These are phyloP conservation scores for Chrysanthemum seticuspe DNA, from an alignment of 129 eudicot species.

Conservation along the genomic window DNA sequence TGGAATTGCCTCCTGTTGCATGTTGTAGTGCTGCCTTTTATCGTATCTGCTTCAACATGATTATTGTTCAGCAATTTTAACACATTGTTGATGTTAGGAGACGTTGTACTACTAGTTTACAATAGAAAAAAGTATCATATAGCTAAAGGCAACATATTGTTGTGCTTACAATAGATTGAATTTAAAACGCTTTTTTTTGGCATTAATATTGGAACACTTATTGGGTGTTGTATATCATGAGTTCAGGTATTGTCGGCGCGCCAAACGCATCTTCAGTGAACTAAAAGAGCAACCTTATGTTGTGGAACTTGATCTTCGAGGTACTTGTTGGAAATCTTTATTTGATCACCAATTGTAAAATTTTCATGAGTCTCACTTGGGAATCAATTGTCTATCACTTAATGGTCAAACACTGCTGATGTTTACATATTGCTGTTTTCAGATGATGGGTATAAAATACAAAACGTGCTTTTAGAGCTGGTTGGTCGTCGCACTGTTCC, in stretches of 20 bases:
- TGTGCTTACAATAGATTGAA: background rate
- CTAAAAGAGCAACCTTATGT: constrained; percentile 76
- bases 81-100: background rate
- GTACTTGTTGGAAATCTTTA: constrained; percentile 28
- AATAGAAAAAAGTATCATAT: too few relatives aligned
- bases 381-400: background rate
- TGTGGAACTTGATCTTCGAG: constrained; percentile 98
- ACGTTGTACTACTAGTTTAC: background rate
- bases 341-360: background rate
- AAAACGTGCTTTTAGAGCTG: constrained; percentile 75
- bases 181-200: constrained; percentile 1
- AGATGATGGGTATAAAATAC: constrained; percentile 91
- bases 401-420: constrained; percentile 9
- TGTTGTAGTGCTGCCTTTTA: too few relatives aligned
- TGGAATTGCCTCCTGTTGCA: too few relatives aligned
- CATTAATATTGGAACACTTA: constrained; percentile 15
- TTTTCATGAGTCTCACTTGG: too few relatives aligned
- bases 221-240: constrained; percentile 27
- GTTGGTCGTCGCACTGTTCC: constrained; percentile 96
- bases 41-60: background rate
- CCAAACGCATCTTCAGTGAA: constrained; percentile 69
- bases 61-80: background rate
- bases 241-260: constrained; percentile 65
- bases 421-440: constrained; percentile 14
- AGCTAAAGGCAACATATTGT: too few relatives aligned